These are phyloP conservation scores for Saxophila tyrrhenica DNA, from an alignment of 495 filamentous ascomycete species.

Conservation along the genomic window DNA sequence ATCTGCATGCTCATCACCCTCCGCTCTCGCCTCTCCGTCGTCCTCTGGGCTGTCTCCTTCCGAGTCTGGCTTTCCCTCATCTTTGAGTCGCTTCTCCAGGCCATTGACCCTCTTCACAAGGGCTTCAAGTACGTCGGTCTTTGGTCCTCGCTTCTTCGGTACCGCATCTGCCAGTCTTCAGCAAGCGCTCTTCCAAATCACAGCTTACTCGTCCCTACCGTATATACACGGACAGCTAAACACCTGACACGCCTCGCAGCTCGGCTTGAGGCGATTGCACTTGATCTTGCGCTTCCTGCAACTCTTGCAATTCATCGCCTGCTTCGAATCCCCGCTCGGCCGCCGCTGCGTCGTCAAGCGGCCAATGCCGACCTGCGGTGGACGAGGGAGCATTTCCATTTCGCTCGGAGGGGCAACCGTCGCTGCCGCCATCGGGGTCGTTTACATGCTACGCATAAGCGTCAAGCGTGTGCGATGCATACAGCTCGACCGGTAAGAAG, in stretches of 20 bases:
- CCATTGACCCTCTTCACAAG: conserved; percentile 74
- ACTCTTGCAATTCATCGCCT: conserved; percentile 90
- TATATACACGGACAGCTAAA: conserved; percentile 85
- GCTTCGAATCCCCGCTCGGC: conserved; percentile 59
- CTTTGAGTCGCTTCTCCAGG: conserved; percentile 65
- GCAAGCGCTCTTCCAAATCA: not conserved
- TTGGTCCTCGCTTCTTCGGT: conserved; percentile 78
- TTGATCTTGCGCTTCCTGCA: conserved; percentile 92
- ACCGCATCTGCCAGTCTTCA: conserved; percentile 53
- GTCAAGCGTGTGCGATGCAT: not conserved
- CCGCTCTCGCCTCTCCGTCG: not conserved
- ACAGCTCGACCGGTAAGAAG: no score
- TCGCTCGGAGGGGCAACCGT: not conserved
- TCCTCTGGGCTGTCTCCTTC: not conserved
- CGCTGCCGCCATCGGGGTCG: not conserved
- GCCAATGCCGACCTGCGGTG: conserved; percentile 75
- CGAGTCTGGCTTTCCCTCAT: conserved; percentile 37
- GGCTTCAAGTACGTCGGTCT: conserved; percentile 78
- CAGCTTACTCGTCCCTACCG: conserved; percentile 40
- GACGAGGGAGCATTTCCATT: conserved; percentile 20
- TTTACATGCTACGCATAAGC: not conserved
- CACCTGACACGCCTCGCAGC: conserved; percentile 78
- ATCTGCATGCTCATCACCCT: no score
- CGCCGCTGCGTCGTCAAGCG: conserved; percentile 64
- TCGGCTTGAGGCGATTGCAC: conserved; percentile 72